phyloP scores from a whole-genome alignment of 176 grass and related monocot species.

The Avena sativa region DNA sequence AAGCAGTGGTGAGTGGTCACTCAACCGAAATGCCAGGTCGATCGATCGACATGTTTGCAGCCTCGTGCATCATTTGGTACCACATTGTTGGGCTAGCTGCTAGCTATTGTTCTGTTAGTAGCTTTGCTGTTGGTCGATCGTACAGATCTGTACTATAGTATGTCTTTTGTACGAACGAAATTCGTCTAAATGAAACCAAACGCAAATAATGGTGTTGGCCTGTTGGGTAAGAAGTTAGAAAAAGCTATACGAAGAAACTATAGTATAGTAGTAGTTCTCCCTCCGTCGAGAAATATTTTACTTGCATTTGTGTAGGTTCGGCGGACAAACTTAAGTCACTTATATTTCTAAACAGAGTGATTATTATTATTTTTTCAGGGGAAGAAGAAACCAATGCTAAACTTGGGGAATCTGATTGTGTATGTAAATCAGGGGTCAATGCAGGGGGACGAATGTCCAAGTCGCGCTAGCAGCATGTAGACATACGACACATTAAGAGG shows the following conservation, averaged over 20 bases:
- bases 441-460: too few species aligned
- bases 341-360: too few species aligned
- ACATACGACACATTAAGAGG: background rate
- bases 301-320: too few species aligned
- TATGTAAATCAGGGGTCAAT: too few species aligned
- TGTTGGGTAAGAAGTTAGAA: too few species aligned
- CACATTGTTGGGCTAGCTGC: background rate
- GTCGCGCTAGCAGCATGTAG: slow-evolving; percentile 3
- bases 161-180: background rate
- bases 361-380: too few species aligned
- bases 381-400: background rate
- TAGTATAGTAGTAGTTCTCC: too few species aligned
- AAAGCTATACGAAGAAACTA: too few species aligned
- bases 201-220: background rate
- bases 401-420: background rate
- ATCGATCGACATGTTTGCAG: background rate
- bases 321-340: too few species aligned
- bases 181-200: background rate
- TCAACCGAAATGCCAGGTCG: background rate
- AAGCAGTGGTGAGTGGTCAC: background rate
- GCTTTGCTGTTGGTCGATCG: background rate
- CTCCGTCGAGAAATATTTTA: too few species aligned
- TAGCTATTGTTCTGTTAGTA: background rate
- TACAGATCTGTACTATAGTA: background rate
- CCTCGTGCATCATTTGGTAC: background rate